Evolutionary conservation across 2,329 filamentous ascomycete genomes (phyloP), one percentile per base, ranked within the genome.

Genomic region (Fusarium aywerte): DNA sequence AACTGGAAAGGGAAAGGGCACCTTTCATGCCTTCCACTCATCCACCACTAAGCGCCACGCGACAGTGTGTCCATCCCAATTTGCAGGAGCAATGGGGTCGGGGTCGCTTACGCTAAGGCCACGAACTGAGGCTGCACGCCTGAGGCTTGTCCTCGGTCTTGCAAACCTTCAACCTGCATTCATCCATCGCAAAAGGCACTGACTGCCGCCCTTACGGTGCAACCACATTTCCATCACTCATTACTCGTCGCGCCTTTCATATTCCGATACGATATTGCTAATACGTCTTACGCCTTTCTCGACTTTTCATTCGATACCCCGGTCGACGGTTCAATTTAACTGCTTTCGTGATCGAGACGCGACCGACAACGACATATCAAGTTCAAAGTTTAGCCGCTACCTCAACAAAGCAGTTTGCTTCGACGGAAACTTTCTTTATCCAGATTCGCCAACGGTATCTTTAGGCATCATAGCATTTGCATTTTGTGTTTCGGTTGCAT

Each of bases 51-150:
- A 69, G 62, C 66, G 53, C 66, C 50, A 63, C 58, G 49, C 61
- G 58, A 67, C 57, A 60, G 62, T 68, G 56, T 67, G 56, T 59
- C 59, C 67, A 72, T 68, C 62, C 31, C 31, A 62, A 62, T 62
- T 70, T 70, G 64, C 54, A 68, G 60, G 35, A 52, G 42, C 54
- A 44, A 58, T 35, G 43, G 45, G 31, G 44, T 18, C 6, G 18
- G 31, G 39, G 50, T 60, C 60, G 59, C 54, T 60, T 54, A 47
- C 47, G 58, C 52, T 51, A 40, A 54, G 58, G 64, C 58, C 35
- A 36, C 33, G 18, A 39, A 29, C 36, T 47, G 57, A 52, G 58
- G 35, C 47, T 67, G 58, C 38, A 53, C 43, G 55, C 60, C 47
- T 52, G 49, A 52, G 58, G 51, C 53, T 52, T 57, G 63, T 60